Evolutionary conservation across 2,329 filamentous ascomycete genomes (phyloP).

Genomic region (Phaeoacremonium minimum): DNA sequence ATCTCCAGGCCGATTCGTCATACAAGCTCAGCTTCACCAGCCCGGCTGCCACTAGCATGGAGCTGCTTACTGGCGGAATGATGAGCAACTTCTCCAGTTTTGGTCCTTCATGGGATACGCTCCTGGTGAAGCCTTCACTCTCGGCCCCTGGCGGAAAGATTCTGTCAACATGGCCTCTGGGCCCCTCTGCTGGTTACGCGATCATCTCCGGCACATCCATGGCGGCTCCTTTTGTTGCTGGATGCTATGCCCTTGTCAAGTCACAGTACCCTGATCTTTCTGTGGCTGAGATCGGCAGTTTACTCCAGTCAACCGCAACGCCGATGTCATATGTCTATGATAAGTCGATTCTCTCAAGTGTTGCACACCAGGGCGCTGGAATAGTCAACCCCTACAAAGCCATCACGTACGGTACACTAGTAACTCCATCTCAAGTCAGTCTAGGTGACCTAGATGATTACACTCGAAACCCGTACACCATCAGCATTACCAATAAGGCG

Average conservation of each 20-base stretch:
- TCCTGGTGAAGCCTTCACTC: slow-evolving; percentile 21
- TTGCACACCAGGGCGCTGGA: slow-evolving; percentile 27
- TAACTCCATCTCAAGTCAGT: no score
- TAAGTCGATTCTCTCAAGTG: slow-evolving; percentile 18
- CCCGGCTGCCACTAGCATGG: slow-evolving; percentile 11
- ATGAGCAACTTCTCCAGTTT: slow-evolving; percentile 17
- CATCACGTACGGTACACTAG: no score
- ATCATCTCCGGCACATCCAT: slow-evolving; percentile 30
- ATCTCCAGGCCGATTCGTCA: no score
- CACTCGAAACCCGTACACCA: no score
- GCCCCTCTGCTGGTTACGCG: slow-evolving; percentile 20
- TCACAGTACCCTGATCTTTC: slow-evolving; percentile 20
- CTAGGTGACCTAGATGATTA: no score
- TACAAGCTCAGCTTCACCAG: slow-evolving; percentile 13
- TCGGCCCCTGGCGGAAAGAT: slow-evolving; percentile 28
- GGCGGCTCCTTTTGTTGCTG: slow-evolving; percentile 27
- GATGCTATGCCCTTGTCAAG: slow-evolving; percentile 27
- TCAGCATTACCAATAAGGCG: no score
- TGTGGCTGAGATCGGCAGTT: slow-evolving; percentile 18
- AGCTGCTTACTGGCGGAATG: slow-evolving; percentile 9
- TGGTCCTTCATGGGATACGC: slow-evolving; percentile 14
- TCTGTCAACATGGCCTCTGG: slow-evolving; percentile 26
- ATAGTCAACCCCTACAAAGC: slow-evolving; percentile 25
- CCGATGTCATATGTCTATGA: slow-evolving; percentile 20
- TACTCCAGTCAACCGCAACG: slow-evolving; percentile 22